Evolutionary conservation across 345 rosid genomes (phyloP).

Genomic region (Mangifera indica): DNA sequence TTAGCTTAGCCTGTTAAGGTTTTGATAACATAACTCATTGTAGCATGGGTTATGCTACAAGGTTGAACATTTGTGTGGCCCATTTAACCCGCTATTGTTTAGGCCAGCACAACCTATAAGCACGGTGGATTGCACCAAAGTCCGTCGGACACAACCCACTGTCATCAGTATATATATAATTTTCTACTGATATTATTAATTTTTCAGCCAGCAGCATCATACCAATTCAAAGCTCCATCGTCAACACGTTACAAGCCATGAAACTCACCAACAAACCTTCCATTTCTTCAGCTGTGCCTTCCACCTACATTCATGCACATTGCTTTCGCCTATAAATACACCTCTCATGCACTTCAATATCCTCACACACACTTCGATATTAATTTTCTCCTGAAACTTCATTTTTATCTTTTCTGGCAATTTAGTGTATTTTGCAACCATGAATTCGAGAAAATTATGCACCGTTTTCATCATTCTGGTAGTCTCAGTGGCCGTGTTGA

Average conservation of each 20-base stretch:
- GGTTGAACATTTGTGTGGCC: too few species aligned
- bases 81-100: too few species aligned
- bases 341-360: not conserved
- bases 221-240: constrained; percentile 26
- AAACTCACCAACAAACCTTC: not conserved
- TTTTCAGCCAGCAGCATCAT: constrained; percentile 12
- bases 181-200: not conserved
- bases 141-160: too few species aligned
- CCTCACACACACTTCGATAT: too few species aligned
- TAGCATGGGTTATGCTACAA: too few species aligned
- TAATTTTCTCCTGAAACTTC: too few species aligned
- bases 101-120: too few species aligned
- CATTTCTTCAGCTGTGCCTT: not conserved
- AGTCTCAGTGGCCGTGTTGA: constrained; percentile 25
- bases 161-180: too few species aligned
- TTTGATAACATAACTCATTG: too few species aligned
- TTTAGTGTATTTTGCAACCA: not conserved
- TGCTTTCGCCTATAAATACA: not conserved
- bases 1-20: too few species aligned
- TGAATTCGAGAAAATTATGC: constrained; percentile 20
- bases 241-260: constrained; percentile 23
- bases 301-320: not conserved
- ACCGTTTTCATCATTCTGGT: constrained; percentile 28
- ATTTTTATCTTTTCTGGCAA: too few species aligned
- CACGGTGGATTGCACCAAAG: too few species aligned